Base-by-base conservation (phyloP, 805 yeast genomes). In the Kuraishia piskuri region DNA sequence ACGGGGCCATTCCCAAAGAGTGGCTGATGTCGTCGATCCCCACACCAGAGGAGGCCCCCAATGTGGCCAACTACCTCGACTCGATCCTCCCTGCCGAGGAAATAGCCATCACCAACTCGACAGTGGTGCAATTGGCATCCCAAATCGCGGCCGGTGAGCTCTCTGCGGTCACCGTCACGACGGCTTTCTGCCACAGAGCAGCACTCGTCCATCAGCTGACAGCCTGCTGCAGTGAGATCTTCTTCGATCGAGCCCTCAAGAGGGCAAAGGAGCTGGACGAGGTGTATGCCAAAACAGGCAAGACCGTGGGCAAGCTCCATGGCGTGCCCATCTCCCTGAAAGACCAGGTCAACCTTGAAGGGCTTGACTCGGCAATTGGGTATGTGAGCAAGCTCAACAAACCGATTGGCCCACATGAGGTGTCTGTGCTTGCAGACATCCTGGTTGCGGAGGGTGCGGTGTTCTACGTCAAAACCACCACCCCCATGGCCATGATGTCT, bases 221-320 rank as follows among this genome's bases (percentile, higher is more conserved):
- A 40, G 72, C 71, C 52, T 74, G 76, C 56, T 61, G 68, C 21
- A 58, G 67, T 12, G 77, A 74, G 52, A 66, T 72, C 14, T 80
- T 84, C 61, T 69, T 80, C 44, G 81, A 80, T 8, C 79, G 80
- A 55, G 90, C 88, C 14, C 68, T 84, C 54, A 69, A 70, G 54
- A 71, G 75, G 55, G 89, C 89, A 7, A 64, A 75, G 58, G 70
- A 63, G 53, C 71, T 82, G 57, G 90, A 85, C 60, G 77, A 71
- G 26, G 75, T 77, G 61, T 79, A 59, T 54, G 67, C 63, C 53
- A 58, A 68, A 46, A 66, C 74, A 45, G 86, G 85, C 9, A 73
- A 78, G 57, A 65, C 75, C 2, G 63, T 78, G 44, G 88, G 88
- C 22, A 85, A 88, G 1, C 72, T 83, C 49, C 88, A 83, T 58